Evolutionary conservation across 2,329 filamentous ascomycete species (phyloP), one percentile per base, ranked within the genome.

Genomic region (Westerdykella ornata): DNA sequence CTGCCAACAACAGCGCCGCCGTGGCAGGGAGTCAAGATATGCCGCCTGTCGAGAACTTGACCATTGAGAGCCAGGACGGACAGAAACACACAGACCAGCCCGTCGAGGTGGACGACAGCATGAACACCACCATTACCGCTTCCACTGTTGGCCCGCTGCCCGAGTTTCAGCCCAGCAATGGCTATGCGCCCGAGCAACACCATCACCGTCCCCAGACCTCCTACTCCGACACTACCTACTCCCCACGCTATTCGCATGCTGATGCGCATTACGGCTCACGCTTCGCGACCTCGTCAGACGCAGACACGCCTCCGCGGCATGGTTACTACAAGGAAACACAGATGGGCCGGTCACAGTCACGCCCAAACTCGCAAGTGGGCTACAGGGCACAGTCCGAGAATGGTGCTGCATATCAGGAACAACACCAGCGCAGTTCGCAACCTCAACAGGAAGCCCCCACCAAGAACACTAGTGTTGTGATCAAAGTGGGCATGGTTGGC

Each of bases 401-500:
- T 42, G 55, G 52, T 28, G 48, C 64, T n/a, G 54, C 65, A 20
- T 72, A 74, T 46, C 70, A 72, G 37, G 73, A 76, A n/a, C 68
- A 70, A 43, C 64, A 65, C 33, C 68, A 71, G 51, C 68, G 73
- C 2, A 64, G 60, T 38, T 59, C 68, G 39, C 66, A 63, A 37
- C 49, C 40, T 13, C 66, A 68, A 44, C 61, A 61, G 31, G 63
- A 71, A 37, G 57, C 65, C 18, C 66, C 67, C 13, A 64, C 62
- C 53, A 73, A 74, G 61, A 74, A 73, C 45, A 63, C 70, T 44
- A 83, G 78, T 57, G 92, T 98, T 29, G 92, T 98, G 43, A 97
- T 98, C 75, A 98, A 98, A 71, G 92, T 98, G 38, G 92, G 92
- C 61, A 98, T 98, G 92, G 92, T 98, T 35, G 92, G 92, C 35